phyloP scores from a whole-genome alignment of 1,139 yeast species.

The Candida gigantensis region DNA sequence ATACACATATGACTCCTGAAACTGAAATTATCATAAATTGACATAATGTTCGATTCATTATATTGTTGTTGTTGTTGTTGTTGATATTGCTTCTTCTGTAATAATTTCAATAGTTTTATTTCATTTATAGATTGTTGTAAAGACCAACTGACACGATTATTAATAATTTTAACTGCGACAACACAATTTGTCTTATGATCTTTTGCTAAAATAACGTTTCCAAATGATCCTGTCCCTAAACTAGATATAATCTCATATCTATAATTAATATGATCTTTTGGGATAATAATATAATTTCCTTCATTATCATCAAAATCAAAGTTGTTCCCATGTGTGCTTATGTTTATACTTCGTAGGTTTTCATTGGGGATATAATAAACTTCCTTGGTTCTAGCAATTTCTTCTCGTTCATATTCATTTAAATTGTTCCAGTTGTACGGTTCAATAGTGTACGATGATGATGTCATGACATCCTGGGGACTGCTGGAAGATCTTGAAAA shows the following conservation, averaged over 20 bases:
- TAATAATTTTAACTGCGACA: slow-evolving; percentile 77
- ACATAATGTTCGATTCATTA: slow-evolving; percentile 58
- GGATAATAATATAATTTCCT: slow-evolving; percentile 59
- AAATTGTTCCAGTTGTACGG: slow-evolving; percentile 20
- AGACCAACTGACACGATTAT: slow-evolving; percentile 73
- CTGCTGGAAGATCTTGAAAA: too few relatives aligned
- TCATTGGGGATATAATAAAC: slow-evolving; percentile 39
- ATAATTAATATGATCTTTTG: slow-evolving; percentile 75
- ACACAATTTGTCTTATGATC: slow-evolving; percentile 58
- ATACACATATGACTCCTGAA: slow-evolving; percentile 86
- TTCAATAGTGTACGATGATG: slow-evolving; percentile 9
- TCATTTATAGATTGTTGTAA: slow-evolving; percentile 73
- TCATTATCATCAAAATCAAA: slow-evolving; percentile 74
- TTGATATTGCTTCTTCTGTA: slow-evolving; percentile 29
- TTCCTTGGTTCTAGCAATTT: slow-evolving; percentile 42
- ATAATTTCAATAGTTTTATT: slow-evolving; percentile 62
- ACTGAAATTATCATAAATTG: slow-evolving; percentile 55
- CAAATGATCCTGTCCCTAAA: slow-evolving; percentile 84
- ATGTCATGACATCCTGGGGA: too few relatives aligned
- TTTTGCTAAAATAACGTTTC: slow-evolving; percentile 68
- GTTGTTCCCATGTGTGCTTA: slow-evolving; percentile 47
- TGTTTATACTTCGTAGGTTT: slow-evolving; percentile 36
- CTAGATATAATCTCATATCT: slow-evolving; percentile 61
- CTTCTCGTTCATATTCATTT: slow-evolving; percentile 56
- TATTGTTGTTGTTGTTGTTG: too few relatives aligned